Conservation (phyloP, 139 green algal species). For the Haematococcus lacustris region DNA sequence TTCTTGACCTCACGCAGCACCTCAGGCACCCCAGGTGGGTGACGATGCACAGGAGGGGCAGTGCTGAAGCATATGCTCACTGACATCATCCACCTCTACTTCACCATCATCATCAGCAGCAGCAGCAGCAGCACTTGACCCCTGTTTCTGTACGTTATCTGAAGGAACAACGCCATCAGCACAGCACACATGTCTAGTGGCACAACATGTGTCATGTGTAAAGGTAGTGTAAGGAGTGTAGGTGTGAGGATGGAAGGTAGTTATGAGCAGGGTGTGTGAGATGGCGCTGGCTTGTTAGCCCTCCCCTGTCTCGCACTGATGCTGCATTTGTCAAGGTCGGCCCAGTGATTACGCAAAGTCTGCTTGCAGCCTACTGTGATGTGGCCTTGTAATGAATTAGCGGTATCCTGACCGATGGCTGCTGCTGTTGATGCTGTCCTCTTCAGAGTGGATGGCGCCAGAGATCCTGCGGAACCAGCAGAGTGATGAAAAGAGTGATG, state of each 20-base stretch:
- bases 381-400: background rate
- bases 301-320: background rate
- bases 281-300: background rate
- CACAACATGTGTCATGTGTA: background rate
- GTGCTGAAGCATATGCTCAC: background rate
- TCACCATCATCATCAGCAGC: background rate
- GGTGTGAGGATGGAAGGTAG: background rate
- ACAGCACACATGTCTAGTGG: too few species aligned
- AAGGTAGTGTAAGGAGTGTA: background rate
- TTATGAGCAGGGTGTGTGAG: background rate
- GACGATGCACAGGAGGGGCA: background rate
- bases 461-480: slow-evolving; percentile 60
- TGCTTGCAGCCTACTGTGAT: background rate
- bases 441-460: slow-evolving; percentile 88
- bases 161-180: too few species aligned
- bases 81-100: background rate
- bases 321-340: background rate
- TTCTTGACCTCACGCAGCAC: slow-evolving; percentile 40
- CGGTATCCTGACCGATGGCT: background rate
- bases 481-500: slow-evolving; percentile 79
- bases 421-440: background rate
- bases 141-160: too few species aligned
- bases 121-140: background rate
- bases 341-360: background rate
- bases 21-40: slow-evolving; percentile 1